Evolutionary conservation across 129 eudicot genomes (phyloP), one percentile per base, ranked within the genome.

Genomic region (Chrysanthemum seticuspe): DNA sequence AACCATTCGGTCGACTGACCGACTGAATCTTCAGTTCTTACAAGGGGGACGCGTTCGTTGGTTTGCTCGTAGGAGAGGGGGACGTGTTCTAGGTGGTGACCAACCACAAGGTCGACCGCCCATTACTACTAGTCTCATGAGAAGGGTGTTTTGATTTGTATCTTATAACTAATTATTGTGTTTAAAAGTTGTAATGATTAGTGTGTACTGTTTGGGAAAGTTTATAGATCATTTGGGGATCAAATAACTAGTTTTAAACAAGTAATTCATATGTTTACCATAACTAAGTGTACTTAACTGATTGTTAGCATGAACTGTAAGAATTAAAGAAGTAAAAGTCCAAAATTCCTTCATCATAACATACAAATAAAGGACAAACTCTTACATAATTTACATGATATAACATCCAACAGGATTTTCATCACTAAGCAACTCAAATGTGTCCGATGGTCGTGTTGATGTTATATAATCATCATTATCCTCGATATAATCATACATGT

Each of bases 391-490:
- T 14, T 47, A 93, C 96, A 93, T 93, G 11, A 93, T 64, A 68
- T 34, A 71, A 59, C 98, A 93, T 21, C 85, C 89, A 72, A 80
- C 78, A 2, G 97, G 95, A 56, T 89, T 89, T 82, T 93, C 98
- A 76, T 93, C 97, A 63, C 98, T 93, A 60, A 93, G 81, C 34
- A 89, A 72, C 82, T 84, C 90, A 65, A 93, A 85, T 1, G 95
- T 70, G 67, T 85, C 82, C 62, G 78, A 85, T 53, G 88, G 85
- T 12, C 80, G 69, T 19, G 73, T 21, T 57, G 61, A 63, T 79
- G 58, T 80, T 9, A 61, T 75, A 40, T 66, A 76, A 45, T 40
- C 82, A 71, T 80, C 92, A 0, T 65, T 68, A 36, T 60, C 60
- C 5, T 52, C 71, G 7, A 63, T 9, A 63, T 75, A 69, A 23